A percentile compares a stretch with the other conserved stretches of the same genome.
Evolutionary conservation across 345 rosid genomes (phyloP).

Genomic region (Populus simonii): DNA sequence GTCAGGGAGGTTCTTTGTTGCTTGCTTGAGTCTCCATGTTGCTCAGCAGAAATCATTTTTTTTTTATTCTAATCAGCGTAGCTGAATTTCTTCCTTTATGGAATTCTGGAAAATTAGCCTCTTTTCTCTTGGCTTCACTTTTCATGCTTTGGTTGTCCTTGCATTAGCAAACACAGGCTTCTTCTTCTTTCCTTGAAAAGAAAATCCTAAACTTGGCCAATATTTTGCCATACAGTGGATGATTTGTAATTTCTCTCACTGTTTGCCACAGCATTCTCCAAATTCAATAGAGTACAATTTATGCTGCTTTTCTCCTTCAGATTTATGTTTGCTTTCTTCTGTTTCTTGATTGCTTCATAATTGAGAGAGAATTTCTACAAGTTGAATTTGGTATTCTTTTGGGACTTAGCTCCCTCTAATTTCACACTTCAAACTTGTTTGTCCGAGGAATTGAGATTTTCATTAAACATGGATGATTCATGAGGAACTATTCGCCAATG

Average conservation of each 20-base stretch:
- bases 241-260: neutral
- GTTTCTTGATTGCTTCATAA: neutral
- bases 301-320: neutral
- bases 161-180: neutral
- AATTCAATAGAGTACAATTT: neutral
- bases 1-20: neutral
- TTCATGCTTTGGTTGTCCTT: neutral
- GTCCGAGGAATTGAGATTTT: neutral
- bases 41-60: neutral
- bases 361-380: neutral
- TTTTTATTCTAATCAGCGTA: neutral
- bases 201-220: neutral
- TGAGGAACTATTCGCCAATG: neutral
- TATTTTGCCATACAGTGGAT: neutral
- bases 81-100: neutral
- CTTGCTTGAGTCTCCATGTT: neutral
- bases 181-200: neutral
- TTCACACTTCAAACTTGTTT: neutral
- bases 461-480: neutral
- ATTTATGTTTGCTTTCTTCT: neutral
- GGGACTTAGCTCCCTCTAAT: neutral
- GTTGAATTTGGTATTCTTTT: neutral
- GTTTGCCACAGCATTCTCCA: neutral
- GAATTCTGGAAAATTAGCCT: neutral
- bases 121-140: neutral